Evolutionary conservation across 805 yeast species (phyloP), one percentile per base, ranked within the genome.

Genomic region (Yamadazyma philogaea): DNA sequence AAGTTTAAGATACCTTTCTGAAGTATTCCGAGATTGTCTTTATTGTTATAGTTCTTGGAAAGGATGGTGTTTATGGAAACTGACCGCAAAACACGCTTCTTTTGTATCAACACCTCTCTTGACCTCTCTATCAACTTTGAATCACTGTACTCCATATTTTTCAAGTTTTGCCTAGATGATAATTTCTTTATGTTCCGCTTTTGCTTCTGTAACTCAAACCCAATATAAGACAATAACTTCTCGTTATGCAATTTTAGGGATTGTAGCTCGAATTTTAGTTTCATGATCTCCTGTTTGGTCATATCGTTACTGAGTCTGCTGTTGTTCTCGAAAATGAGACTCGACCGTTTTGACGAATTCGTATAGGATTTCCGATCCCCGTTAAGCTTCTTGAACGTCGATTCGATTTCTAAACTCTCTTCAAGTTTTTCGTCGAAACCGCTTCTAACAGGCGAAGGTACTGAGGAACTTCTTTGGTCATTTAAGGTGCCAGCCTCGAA

Each of bases 201-300:
- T 43, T 69, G 71, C 45, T 75, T 72, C 51, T 78, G 82, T 37
- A 76, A 60, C 46, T 77, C 72, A 47, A 76, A 78, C 7, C 82
- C 82, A 55, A 78, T 78, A 52, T 76, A 78, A 28, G 81, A 75
- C 43, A 75, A 63, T 28, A 78, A 61, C 52, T 78, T 77, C 43
- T 78, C 83, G 54, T 77, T 77, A 52, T 78, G 81, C 41, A 77
- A 56, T 48, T 72, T 70, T 46, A 78, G 58, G 7, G 81, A 75
- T 53, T 74, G 77, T 38, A 77, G 59, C 55, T 77, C 81, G 54
- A 78, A 78, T 46, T 70, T 69, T 49, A 77, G 62, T 51, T 70
- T 75, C 55, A 70, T 72, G 49, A 76, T 64, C 47, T 77, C 81
- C 34, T 45, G 42, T 33, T 44, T 44, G 7, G 47, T 44, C 30